Conservation (phyloP, 2,329 filamentous ascomycete species). For the Pyricularia sp. region DNA sequence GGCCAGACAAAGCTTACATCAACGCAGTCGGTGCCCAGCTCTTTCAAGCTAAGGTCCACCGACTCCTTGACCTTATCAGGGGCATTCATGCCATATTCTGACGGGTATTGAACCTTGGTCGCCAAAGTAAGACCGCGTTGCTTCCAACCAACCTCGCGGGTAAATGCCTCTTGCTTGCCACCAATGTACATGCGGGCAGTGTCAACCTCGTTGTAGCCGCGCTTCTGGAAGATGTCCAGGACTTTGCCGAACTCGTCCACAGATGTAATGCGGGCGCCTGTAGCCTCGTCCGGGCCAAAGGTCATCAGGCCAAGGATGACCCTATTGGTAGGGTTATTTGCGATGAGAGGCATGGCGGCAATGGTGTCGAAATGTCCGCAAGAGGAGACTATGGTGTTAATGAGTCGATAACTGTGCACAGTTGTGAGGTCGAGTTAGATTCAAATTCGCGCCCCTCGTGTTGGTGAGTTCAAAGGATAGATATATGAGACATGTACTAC, state of each 20-base stretch:
- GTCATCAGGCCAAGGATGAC: conserved; percentile 62
- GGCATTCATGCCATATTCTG: conserved; percentile 43
- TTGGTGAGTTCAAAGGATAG: not conserved
- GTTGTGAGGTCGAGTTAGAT: not conserved
- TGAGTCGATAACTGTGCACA: not conserved
- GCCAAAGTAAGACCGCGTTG: conserved; percentile 55
- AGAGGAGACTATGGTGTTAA: not conserved
- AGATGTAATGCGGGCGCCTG: conserved; percentile 44
- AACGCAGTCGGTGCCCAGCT: conserved; percentile 59
- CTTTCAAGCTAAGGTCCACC: conserved; percentile 54
- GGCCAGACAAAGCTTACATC: conserved; percentile 27
- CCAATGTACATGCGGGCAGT: conserved; percentile 56
- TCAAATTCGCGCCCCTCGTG: not conserved
- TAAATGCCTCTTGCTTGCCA: conserved; percentile 58
- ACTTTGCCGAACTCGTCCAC: conserved; percentile 45
- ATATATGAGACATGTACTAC: not conserved
- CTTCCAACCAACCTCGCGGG: conserved; percentile 52
- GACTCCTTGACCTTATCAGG: conserved; percentile 50
- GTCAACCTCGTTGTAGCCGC: conserved; percentile 61
- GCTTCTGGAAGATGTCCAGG: conserved; percentile 52
- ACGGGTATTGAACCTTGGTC: conserved; percentile 54
- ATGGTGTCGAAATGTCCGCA: not conserved
- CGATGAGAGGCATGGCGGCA: conserved; percentile 3
- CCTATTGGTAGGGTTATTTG: conserved; percentile 2
- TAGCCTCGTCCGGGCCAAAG: conserved; percentile 44